Conservation (phyloP, 805 yeast genomes). For the Jamesozyma lodderae region DNA sequence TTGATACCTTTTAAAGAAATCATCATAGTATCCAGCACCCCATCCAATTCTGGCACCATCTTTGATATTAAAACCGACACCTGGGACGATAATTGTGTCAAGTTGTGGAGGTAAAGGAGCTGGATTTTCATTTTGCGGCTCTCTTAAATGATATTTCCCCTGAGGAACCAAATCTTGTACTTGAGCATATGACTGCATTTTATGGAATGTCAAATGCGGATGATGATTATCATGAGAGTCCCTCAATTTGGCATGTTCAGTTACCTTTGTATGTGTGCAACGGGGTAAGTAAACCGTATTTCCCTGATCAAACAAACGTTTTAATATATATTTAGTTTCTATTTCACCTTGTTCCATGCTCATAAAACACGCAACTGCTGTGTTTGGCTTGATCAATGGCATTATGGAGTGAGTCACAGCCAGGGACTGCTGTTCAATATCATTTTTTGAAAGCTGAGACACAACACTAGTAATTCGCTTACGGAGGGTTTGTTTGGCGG, state of each 20-base stretch:
- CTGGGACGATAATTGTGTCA: conserved; percentile 76
- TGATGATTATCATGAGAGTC: conserved; percentile 15
- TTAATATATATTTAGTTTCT: conserved; percentile 47
- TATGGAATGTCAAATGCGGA: conserved; percentile 49
- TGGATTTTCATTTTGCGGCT: conserved; percentile 41
- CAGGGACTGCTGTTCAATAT: conserved; percentile 19
- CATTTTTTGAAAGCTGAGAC: neutral
- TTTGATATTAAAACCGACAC: conserved; percentile 54
- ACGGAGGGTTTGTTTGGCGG: neutral
- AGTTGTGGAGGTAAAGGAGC: conserved; percentile 31
- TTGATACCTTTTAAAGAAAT: conserved; percentile 46
- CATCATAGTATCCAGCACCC: conserved; percentile 91
- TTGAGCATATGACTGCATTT: conserved; percentile 35
- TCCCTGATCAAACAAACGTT: conserved; percentile 39
- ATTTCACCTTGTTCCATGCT: conserved; percentile 68
- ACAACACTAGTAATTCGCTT: neutral
- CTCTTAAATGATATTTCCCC: conserved; percentile 60
- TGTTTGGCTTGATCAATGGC: conserved; percentile 8
- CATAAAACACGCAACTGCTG: conserved; percentile 57
- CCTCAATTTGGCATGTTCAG: conserved; percentile 24
- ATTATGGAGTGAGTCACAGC: conserved; percentile 12
- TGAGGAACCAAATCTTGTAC: conserved; percentile 46
- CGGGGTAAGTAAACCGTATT: conserved; percentile 54
- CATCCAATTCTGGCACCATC: conserved; percentile 64
- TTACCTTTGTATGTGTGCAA: conserved; percentile 31